phyloP scores from a whole-genome alignment of 441 rosid species.

The Theobroma grandiflorum region DNA sequence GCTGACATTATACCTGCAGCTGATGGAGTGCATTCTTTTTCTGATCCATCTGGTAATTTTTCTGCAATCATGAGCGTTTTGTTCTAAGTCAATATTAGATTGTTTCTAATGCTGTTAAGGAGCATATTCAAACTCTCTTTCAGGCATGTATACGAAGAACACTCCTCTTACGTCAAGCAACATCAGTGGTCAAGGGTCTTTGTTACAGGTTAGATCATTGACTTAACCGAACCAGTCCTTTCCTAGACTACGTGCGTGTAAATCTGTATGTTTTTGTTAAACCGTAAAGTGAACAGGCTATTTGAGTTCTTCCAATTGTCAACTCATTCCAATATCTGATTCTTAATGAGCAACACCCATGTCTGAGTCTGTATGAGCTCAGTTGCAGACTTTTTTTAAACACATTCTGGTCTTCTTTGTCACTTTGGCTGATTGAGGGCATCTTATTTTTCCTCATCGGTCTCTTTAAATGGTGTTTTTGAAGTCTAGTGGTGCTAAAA shows the following conservation, averaged over 20 bases:
- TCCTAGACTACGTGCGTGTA: neutral
- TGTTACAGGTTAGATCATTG: conserved; percentile 71
- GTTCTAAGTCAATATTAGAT: conserved; percentile 10
- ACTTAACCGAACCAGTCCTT: neutral
- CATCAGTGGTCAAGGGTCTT: conserved; percentile 64
- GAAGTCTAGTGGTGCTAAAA: neutral
- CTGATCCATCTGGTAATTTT: conserved; percentile 65
- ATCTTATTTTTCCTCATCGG: neutral
- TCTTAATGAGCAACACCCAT: neutral
- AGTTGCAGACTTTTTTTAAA: neutral
- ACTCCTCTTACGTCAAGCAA: conserved; percentile 65
- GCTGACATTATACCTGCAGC: conserved; percentile 67
- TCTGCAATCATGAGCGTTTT: conserved; percentile 22
- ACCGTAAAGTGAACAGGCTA: neutral
- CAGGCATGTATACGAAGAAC: conserved; percentile 78
- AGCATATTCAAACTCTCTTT: conserved; percentile 21
- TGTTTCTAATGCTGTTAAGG: conserved; percentile 26
- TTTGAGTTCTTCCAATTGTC: neutral
- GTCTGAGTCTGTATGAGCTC: neutral
- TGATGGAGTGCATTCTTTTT: conserved; percentile 64
- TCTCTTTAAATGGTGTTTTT: conserved; percentile 1
- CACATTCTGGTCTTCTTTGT: neutral
- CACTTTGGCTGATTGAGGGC: neutral
- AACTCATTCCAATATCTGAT: neutral
- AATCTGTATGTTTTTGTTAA: neutral